These are phyloP conservation scores for Psilocybe subaeruginosa DNA, from an alignment of 768 basidiomycete species.

Conservation along the genomic window DNA sequence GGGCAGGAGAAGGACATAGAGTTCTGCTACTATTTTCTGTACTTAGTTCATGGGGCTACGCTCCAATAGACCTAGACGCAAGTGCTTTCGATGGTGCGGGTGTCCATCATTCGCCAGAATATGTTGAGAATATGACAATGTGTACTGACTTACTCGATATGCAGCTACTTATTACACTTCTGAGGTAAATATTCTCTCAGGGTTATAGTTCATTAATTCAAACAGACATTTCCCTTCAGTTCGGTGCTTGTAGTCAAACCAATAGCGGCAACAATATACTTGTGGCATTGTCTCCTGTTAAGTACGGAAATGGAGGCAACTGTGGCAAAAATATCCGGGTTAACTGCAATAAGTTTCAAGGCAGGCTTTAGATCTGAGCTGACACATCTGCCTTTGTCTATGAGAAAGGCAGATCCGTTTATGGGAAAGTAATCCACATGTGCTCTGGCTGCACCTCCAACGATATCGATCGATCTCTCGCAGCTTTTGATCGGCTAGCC, in stretches of 20 bases:
- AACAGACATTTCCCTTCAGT: slow-evolving; percentile 13
- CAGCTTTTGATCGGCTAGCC: not conserved
- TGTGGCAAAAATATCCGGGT: slow-evolving; percentile 28
- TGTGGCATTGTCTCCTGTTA: slow-evolving; percentile 24
- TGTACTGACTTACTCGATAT: no score
- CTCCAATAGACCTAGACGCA: no score
- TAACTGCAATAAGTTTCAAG: slow-evolving; percentile 16
- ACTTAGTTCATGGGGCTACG: no score
- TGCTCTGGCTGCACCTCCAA: slow-evolving; percentile 3
- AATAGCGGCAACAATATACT: slow-evolving; percentile 25
- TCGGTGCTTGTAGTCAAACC: slow-evolving; percentile 26
- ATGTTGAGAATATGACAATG: no score
- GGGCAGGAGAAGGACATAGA: no score
- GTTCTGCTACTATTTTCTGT: no score
- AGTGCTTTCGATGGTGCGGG: no score
- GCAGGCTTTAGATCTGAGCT: not conserved
- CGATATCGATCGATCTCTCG: slow-evolving; percentile 1
- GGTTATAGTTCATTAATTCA: no score
- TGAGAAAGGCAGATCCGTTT: not conserved
- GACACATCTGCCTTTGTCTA: no score
- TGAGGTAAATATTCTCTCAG: slow-evolving; percentile 14
- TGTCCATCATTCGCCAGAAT: no score
- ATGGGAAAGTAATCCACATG: not conserved
- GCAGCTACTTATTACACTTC: slow-evolving; percentile 25
- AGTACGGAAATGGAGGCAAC: slow-evolving; percentile 22